Percentiles rank a stretch among this genome's conserved stretches.
These are phyloP conservation scores for Oryza meyeriana DNA, from an alignment of 176 grass and related monocot genomes.

Conservation along the genomic window DNA sequence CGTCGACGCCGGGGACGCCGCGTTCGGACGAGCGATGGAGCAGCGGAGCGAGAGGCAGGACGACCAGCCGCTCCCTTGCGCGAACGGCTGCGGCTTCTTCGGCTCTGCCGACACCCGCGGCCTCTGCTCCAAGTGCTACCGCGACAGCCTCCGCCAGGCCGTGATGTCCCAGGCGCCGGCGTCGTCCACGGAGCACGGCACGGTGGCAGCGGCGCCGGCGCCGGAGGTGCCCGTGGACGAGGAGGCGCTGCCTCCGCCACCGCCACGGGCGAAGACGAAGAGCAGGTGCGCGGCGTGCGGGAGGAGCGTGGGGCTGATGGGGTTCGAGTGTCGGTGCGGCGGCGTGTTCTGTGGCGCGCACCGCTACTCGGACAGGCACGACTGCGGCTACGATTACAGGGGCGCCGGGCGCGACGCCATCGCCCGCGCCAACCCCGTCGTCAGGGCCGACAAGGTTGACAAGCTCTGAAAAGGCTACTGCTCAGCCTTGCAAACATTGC, in stretches of 20 bases:
- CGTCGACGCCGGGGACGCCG: background rate
- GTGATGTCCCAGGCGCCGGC: background rate
- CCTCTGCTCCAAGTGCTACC: conserved; percentile 71
- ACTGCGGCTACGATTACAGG: conserved; percentile 60
- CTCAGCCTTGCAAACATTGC: background rate
- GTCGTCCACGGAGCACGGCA: background rate
- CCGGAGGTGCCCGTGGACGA: background rate
- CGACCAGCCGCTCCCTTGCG: conserved; percentile 36
- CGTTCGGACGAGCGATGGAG: conserved; percentile 35
- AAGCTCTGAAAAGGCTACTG: conserved; percentile 38
- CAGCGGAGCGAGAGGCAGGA: conserved; percentile 27
- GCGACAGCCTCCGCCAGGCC: conserved; percentile 31
- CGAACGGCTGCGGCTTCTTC: conserved; percentile 75
- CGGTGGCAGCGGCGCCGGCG: background rate
- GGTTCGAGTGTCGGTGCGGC: conserved; percentile 69
- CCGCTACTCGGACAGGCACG: conserved; percentile 62
- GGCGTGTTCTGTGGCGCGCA: conserved; percentile 67
- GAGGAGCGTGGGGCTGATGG: conserved; percentile 63
- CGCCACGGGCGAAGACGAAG: background rate
- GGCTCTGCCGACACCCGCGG: conserved; percentile 46
- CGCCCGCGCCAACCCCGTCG: conserved; percentile 55
- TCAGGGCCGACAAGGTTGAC: conserved; percentile 58
- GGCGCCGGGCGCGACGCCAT: conserved; percentile 55
- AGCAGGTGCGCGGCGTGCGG: conserved; percentile 29
- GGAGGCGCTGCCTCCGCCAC: background rate